phyloP scores from a whole-genome alignment of 306 rosid genomes.

The Lathyrus sativus region DNA sequence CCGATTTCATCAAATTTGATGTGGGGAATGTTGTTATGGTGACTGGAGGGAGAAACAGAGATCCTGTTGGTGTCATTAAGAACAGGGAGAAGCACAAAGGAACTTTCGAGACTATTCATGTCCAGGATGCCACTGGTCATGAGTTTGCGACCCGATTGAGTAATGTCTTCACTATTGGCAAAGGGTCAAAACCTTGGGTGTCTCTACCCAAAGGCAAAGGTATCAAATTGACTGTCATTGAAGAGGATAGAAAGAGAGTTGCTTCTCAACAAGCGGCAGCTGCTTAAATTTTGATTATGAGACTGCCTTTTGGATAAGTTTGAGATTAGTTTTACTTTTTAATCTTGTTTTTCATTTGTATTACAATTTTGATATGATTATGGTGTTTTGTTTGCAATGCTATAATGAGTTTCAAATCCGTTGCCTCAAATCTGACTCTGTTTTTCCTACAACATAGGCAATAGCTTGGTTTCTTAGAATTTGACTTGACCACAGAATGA shows the following conservation, averaged over 20 bases:
- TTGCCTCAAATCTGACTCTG: too few relatives aligned
- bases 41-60: constrained; percentile 71
- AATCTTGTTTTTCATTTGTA: not conserved
- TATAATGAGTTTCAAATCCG: too few relatives aligned
- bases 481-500: too few relatives aligned
- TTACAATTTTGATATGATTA: not conserved
- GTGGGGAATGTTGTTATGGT: constrained; percentile 80
- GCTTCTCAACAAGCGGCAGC: constrained; percentile 49
- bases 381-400: too few relatives aligned
- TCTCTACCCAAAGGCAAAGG: constrained; percentile 73
- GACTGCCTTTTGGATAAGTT: not conserved
- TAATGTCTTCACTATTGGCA: constrained; percentile 62
- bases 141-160: constrained; percentile 62
- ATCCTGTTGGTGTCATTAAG: constrained; percentile 70
- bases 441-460: too few relatives aligned
- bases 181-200: constrained; percentile 64
- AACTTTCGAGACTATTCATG: constrained; percentile 65
- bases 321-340: too few relatives aligned
- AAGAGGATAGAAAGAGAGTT: constrained; percentile 71
- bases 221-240: constrained; percentile 72
- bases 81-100: constrained; percentile 71
- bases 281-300: constrained; percentile 33
- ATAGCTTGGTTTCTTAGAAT: too few relatives aligned
- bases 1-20: constrained; percentile 66
- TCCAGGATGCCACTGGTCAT: constrained; percentile 67